Evolutionary conservation across 2,329 filamentous ascomycete genomes (phyloP).

Genomic region (Penicillium olsonii): DNA sequence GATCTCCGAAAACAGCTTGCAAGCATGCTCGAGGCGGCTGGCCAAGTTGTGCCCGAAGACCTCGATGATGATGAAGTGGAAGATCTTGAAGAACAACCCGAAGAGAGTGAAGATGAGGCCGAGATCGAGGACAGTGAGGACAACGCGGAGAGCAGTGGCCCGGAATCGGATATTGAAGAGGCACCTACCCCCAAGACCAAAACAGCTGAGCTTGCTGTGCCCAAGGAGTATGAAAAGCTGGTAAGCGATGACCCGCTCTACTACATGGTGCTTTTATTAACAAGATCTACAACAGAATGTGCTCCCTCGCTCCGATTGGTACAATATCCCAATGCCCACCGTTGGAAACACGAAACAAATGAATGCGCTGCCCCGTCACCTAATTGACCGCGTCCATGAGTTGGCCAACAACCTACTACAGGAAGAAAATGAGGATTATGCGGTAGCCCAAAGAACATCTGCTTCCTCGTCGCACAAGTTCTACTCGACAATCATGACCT

Average conservation of each 20-base stretch:
- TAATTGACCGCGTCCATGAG: slow-evolving; percentile 59
- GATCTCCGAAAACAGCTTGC: slow-evolving; percentile 44
- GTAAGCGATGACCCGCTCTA: slow-evolving; percentile 23
- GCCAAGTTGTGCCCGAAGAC: slow-evolving; percentile 39
- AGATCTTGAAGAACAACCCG: slow-evolving; percentile 23
- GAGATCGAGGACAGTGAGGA: slow-evolving; percentile 32
- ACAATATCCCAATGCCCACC: slow-evolving; percentile 58
- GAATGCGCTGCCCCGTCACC: slow-evolving; percentile 50
- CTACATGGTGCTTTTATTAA: slow-evolving; percentile 25
- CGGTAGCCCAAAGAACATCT: slow-evolving; percentile 67
- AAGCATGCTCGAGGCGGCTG: slow-evolving; percentile 38
- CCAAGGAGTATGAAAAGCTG: slow-evolving; percentile 40
- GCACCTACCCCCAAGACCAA: slow-evolving; percentile 24
- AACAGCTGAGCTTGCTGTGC: slow-evolving; percentile 26
- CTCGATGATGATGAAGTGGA: slow-evolving; percentile 33
- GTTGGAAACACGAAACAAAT: slow-evolving; percentile 52
- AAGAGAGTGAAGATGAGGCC: slow-evolving; percentile 40
- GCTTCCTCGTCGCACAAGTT: slow-evolving; percentile 91
- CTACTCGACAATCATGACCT: slow-evolving; percentile 94
- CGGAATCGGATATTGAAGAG: slow-evolving; percentile 33
- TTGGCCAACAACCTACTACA: slow-evolving; percentile 76
- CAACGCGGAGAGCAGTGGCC: slow-evolving; percentile 22
- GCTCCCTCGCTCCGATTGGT: slow-evolving; percentile 68
- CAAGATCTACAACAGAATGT: slow-evolving; percentile 49
- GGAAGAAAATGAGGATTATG: slow-evolving; percentile 74